Evolutionary conservation across 441 rosid species (phyloP), one percentile per base, ranked within the genome.

Genomic region (Aquilaria agallochum): DNA sequence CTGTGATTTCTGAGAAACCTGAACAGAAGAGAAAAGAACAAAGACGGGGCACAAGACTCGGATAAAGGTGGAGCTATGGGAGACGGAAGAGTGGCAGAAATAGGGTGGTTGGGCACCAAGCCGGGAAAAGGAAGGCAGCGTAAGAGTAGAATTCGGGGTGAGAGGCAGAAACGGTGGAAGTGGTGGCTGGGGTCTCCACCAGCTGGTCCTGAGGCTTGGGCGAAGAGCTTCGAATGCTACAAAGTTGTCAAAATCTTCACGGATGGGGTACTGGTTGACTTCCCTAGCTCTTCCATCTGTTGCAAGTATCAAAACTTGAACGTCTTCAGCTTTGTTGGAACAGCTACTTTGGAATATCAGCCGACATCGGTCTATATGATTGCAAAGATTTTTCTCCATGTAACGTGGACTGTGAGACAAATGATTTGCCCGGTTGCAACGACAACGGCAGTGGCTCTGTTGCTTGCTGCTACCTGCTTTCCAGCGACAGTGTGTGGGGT

Each of bases 131-230:
- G 81, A 70, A 75, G 71, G 67, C 83, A 46, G 82, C 92, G n/a
- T 64, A 72, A 10, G 86, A 50, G 73, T 76, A 81, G 69, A 83
- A 77, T 27, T 72, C 83, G 63, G 78, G 61, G 36, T 73, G 87
- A 12, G 88, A 73, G 68, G 80, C 68, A 6, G 83, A 63, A 0
- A 80, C 65, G 3, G 80, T 58, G 0, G 91, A 74, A 13, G 78
- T 76, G 3, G 99, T 94, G 71, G 86, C 82, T 83, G 91, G 97
- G 72, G 76, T 82, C 32, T 89, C 77, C 85, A 90, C 80, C 55
- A 87, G 97, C 99, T 91, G 89, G 34, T 86, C 99, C 99, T 87
- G 95, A 42, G 82, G 82, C 74, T 91, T 91, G 66, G 97, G 89
- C 58, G 99, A 91, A 3, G 99, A 85, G 66, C 95, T 20, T 20